Conservation (phyloP, 2,329 filamentous ascomycete species). For the Magnaporthales sp. region DNA sequence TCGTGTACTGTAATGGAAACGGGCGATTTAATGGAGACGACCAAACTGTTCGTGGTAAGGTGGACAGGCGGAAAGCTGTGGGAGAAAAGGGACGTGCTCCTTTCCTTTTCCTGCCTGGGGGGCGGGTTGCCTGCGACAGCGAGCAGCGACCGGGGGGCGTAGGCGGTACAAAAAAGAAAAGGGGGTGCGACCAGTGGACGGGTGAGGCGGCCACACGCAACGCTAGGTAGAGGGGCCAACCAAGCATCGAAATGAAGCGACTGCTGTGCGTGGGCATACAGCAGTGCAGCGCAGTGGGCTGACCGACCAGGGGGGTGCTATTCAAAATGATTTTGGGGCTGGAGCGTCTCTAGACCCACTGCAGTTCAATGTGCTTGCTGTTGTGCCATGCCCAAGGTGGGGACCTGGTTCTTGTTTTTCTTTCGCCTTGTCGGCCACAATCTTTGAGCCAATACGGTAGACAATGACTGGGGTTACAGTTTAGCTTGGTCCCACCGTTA, state of each 20-base stretch:
- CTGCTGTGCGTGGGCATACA: not conserved
- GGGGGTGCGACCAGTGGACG: not conserved
- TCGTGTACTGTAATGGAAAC: not conserved
- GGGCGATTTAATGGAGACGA: not conserved
- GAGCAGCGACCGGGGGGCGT: not conserved
- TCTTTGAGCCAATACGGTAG: not conserved
- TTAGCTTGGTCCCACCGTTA: not conserved
- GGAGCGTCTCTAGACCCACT: not conserved
- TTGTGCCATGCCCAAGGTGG: not conserved
- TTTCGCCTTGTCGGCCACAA: not conserved
- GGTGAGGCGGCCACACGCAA: not conserved
- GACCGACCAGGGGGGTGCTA: not conserved
- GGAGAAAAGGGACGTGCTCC: not conserved
- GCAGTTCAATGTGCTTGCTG: not conserved
- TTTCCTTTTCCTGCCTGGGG: not conserved
- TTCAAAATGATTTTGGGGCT: not conserved
- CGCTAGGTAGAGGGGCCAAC: not conserved
- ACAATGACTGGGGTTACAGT: not conserved
- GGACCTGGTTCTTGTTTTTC: not conserved
- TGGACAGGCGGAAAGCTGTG: not conserved
- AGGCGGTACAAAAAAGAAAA: not conserved
- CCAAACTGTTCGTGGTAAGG: not conserved
- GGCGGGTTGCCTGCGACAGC: not conserved
- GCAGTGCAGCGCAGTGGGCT: not conserved
- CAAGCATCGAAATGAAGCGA: not conserved